A percentile compares a stretch with the other conserved stretches of the same genome.
phyloP scores from a whole-genome alignment of 2,329 filamentous ascomycete genomes.

The Aspergillus neoniger region DNA sequence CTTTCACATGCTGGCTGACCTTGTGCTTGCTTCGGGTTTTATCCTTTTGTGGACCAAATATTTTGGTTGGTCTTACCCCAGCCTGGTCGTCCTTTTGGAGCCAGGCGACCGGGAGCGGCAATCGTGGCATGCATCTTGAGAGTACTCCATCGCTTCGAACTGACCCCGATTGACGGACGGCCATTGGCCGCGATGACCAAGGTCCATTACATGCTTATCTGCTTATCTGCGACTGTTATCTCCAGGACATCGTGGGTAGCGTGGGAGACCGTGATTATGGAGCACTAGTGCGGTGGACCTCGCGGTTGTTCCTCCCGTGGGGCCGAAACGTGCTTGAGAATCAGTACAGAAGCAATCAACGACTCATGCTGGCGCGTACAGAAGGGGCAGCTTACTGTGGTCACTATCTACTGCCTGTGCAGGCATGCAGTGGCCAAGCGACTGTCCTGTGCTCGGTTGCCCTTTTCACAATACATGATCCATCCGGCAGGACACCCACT shows the following conservation, averaged over 20 bases:
- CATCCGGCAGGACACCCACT: background rate
- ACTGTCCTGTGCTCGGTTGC: conserved; percentile 10
- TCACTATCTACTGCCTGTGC: background rate
- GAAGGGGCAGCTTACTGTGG: background rate
- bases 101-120: background rate
- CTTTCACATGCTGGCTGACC: conserved; percentile 7
- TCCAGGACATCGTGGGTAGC: conserved; percentile 10
- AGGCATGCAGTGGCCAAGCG: background rate
- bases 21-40: background rate
- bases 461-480: conserved; percentile 2
- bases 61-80: background rate
- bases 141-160: background rate
- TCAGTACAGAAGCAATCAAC: background rate
- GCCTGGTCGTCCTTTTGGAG: background rate
- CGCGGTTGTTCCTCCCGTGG: conserved; percentile 19
- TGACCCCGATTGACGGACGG: conserved; percentile 9
- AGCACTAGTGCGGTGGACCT: conserved; percentile 22
- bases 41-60: background rate
- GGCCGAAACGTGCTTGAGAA: conserved; percentile 14
- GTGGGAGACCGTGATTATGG: conserved; percentile 16
- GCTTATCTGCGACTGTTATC: conserved; percentile 31
- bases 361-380: background rate
- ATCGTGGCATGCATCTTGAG: background rate
- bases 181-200: conserved; percentile 28
- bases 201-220: conserved; percentile 31